Evolutionary conservation across 2,329 filamentous ascomycete species (phyloP).

Genomic region (Pezicula rhizophila): DNA sequence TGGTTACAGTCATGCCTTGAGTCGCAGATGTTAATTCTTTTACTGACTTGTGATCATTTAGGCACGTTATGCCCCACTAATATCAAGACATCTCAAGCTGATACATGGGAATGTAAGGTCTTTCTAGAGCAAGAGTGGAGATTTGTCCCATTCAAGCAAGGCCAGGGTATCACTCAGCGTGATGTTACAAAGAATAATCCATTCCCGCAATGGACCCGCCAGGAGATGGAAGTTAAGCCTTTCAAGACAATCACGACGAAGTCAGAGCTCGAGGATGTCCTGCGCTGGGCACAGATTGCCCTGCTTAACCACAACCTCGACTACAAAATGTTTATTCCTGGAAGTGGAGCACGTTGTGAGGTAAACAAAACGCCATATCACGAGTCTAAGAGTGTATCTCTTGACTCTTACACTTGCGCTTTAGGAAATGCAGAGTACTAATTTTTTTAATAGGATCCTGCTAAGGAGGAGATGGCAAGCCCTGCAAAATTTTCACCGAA

Average conservation of each 20-base stretch:
- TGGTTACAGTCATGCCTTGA: too few relatives aligned
- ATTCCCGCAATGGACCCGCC: slow-evolving; percentile 60
- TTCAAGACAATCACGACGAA: slow-evolving; percentile 62
- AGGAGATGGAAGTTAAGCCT: slow-evolving; percentile 35
- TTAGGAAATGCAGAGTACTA: too few relatives aligned
- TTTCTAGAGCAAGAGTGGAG: slow-evolving; percentile 60
- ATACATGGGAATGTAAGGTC: slow-evolving; percentile 63
- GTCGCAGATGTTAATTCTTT: too few relatives aligned
- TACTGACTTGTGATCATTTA: too few relatives aligned
- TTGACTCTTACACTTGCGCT: too few relatives aligned
- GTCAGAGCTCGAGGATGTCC: slow-evolving; percentile 56
- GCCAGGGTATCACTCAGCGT: background rate
- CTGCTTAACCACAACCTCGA: slow-evolving; percentile 61
- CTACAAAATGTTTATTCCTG: slow-evolving; percentile 36
- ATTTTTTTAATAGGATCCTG: too few relatives aligned
- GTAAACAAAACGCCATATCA: slow-evolving; percentile 26
- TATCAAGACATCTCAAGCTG: slow-evolving; percentile 56
- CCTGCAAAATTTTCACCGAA: slow-evolving; percentile 74
- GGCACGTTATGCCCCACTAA: slow-evolving; percentile 71
- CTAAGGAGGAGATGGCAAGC: slow-evolving; percentile 1
- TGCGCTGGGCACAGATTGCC: slow-evolving; percentile 72
- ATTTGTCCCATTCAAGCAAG: slow-evolving; percentile 34
- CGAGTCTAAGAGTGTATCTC: slow-evolving; percentile 12
- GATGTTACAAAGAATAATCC: slow-evolving; percentile 27
- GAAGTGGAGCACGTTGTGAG: slow-evolving; percentile 30